Evolutionary conservation across 108 stramenopile species (phyloP), one percentile per base, ranked within the genome.

Genomic region (Fragilaria radians): DNA sequence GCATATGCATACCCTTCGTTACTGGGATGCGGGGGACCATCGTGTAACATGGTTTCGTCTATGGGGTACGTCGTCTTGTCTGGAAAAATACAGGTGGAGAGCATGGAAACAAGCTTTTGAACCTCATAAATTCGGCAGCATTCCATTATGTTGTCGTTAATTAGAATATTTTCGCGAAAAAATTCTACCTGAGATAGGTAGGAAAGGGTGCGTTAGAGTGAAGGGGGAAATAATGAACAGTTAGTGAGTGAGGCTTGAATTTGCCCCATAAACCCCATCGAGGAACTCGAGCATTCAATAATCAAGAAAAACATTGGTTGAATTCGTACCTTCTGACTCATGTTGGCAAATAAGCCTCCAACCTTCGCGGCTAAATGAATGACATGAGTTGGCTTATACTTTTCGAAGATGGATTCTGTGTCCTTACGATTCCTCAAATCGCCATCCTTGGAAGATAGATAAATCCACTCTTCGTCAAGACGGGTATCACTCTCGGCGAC

Each of bases 21-120:
- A 67, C 78, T 79, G 30, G 79, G 67, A 67, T 99, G 98, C 19
- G 98, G 98, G 25, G 98, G 95, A 18, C 98, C 97, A 63, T 94
- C 76, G 83, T 98, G 97, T 24, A 98, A 72, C 98, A 97, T 99
- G 66, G 95, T 97, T 78, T 99, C 98, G 66, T 99, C 95, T 61
- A 99, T 99, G 52, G 98, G 98, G 72, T 96, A 99, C 46, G 94
- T 95, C 29, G 96, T 97, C 82, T 99, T 97, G 82, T 97, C 97
- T 33, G 98, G 98, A 81, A 97, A 99, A 78, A 99, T 93, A 78
- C 98, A 97, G 23, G 98, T 99, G 45, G 85, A 88, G 48, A 99
- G 79, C 72, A 95, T 93, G 66, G 89, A 89, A 32, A 99, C 98
- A 23, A 99, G 89, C 80, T 99, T 98, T 64, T 92, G 67, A 42